Conservation (phyloP, 2,329 filamentous ascomycete species). For the Rutstroemia sp. region DNA sequence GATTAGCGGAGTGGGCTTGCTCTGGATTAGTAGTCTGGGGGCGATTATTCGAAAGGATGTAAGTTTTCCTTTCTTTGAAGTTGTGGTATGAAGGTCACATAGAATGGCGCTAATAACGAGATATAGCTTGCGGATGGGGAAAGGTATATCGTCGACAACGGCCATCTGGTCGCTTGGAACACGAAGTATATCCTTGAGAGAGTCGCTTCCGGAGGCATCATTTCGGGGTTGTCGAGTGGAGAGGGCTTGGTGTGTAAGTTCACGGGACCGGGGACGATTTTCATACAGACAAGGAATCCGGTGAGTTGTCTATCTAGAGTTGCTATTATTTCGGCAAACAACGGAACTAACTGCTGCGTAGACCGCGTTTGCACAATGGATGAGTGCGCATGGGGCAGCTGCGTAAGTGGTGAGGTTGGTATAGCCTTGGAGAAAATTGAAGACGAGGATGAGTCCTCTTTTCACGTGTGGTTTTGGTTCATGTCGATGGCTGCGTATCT, state of each 20-base stretch:
- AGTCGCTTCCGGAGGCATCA: constrained; percentile 81
- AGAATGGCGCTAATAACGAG: no score
- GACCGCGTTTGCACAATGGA: constrained; percentile 2
- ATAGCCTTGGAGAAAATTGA: no score
- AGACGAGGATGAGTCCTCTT: no score
- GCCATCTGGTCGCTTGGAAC: constrained; percentile 94
- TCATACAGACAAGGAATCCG: constrained; percentile 86
- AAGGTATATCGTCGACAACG: constrained; percentile 88
- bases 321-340: constrained; percentile 3
- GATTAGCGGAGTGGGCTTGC: constrained; percentile 68
- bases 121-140: constrained; percentile 55
- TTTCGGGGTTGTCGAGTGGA: constrained; percentile 74
- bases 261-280: constrained; percentile 82
- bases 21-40: constrained; percentile 91
- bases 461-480: no score
- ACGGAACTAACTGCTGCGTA: background rate
- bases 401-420: background rate
- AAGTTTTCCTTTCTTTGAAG: constrained; percentile 32
- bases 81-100: background rate
- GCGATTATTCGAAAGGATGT: constrained; percentile 94
- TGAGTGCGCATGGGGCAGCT: background rate
- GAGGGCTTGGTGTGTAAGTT: constrained; percentile 96
- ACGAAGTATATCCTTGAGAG: constrained; percentile 89
- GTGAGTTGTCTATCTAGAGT: constrained; percentile 35
- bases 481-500: no score